Evolutionary conservation across 345 rosid genomes (phyloP), one percentile per base, ranked within the genome.

Genomic region (Chamaenerion angustifolium): DNA sequence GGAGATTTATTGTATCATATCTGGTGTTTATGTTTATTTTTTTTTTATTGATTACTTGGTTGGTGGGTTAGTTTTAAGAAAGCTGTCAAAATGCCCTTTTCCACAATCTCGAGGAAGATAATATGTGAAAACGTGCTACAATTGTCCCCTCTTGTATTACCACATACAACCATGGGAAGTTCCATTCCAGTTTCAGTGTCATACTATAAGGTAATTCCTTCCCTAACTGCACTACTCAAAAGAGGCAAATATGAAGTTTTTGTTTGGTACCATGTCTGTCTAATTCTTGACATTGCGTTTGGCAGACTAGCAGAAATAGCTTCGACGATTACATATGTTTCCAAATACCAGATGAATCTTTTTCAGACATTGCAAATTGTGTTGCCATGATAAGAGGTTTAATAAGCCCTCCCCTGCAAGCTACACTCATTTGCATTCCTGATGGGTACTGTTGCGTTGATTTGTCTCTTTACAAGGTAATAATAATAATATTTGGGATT

Each of bases 381-480:
- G 61, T 88, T 53, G 86, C 76, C 64, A 56, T 82, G 54, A 56
- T 71, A 21, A 78, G 81, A 56, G 85, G 95, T 31, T 71, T 57
- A 64, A 71, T 58, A 64, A 64, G 69, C 56, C 68, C 64, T 45
- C 49, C 74, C 42, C 49, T 85, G 65, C 95, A 82, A 77, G 83
- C 78, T 46, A 62, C 69, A 51, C 66, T 85, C 64, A 61, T 82
- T 56, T 78, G 69, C 55, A 51, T 88, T 46, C 94, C 93, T 31
- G 57, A 71, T 50, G 88, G 74, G 57, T 78, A 78, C 61, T 62
- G 52, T 43, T 82, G 86, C 56, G 86, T 76, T 46, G 97, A 88
- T 65, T 71, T 88, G 55, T 75, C 95, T 18, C 63, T 88, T 18
- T 88, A 88, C 61, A 88, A 88, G 97, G 97, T 88, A 46, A 25